These are phyloP conservation scores for Ceratocystis colombiana DNA, from an alignment of 2,329 filamentous ascomycete genomes.

Conservation along the genomic window DNA sequence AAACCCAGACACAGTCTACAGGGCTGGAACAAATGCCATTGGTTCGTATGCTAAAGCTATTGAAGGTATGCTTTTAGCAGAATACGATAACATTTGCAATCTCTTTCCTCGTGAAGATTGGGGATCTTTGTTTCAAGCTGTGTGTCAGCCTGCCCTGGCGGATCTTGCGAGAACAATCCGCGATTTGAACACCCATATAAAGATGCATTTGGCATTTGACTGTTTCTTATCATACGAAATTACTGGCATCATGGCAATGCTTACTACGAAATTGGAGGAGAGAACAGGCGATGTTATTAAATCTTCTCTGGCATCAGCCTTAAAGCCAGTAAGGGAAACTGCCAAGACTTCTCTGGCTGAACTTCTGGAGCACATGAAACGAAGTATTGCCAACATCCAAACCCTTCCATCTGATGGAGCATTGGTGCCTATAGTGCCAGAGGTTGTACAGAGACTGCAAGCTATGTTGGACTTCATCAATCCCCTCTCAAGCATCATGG, in stretches of 20 bases:
- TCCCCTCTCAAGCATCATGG: slow-evolving; percentile 79
- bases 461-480: slow-evolving; percentile 78
- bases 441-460: slow-evolving; percentile 78
- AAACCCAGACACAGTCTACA: slow-evolving; percentile 72
- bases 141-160: slow-evolving; percentile 65
- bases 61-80: slow-evolving; percentile 75
- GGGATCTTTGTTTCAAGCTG: slow-evolving; percentile 65
- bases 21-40: slow-evolving; percentile 81
- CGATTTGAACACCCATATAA: slow-evolving; percentile 84
- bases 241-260: slow-evolving; percentile 72
- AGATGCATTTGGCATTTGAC: slow-evolving; percentile 74
- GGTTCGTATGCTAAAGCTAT: slow-evolving; percentile 78
- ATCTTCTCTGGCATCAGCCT: slow-evolving; percentile 65
- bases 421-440: slow-evolving; percentile 64
- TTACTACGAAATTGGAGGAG: slow-evolving; percentile 69
- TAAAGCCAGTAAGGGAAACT: slow-evolving; percentile 85
- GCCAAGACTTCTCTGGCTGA: slow-evolving; percentile 77
- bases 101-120: slow-evolving; percentile 82
- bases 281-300: slow-evolving; percentile 74
- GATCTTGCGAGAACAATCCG: slow-evolving; percentile 78
- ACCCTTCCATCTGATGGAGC: slow-evolving; percentile 68
- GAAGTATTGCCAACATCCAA: slow-evolving; percentile 54
- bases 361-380: slow-evolving; percentile 71
- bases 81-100: slow-evolving; percentile 82
- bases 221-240: slow-evolving; percentile 95